Evolutionary conservation across 75 land plant species (phyloP), one percentile per base, ranked within the genome.

Genomic region (Pseudotsuga menziesii): DNA sequence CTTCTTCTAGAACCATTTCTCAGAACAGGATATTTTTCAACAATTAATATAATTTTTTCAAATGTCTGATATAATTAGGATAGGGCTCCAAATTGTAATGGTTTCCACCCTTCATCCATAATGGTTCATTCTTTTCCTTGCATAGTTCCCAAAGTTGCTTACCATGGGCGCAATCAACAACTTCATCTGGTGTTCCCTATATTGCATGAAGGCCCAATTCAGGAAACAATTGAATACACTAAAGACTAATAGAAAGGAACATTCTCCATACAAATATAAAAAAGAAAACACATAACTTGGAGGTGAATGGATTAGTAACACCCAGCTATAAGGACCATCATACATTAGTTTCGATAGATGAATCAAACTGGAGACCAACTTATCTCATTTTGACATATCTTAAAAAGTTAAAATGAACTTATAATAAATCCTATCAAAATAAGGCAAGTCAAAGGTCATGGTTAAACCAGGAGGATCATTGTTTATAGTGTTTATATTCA

Each of bases 21-120:
- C 26, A 56, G 39, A 44, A 73, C 63, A 17, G 80, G 75, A 14
- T 85, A 73, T 79, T 91, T 91, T 66, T 89, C 93, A 27, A 89
- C 71, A 14, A 83, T 85, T 57, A 76, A 80, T 56, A 92, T 85
- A 77, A 92, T 77, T 92, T 94, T 80, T 89, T 87, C 19, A 94
- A 87, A 80, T 94, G 97, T 72, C 82, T 88, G 22, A 92, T 92
- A 73, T 92, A 94, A 70, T 92, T 89, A 3, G 97, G 92, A 73
- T 85, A 92, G 55, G 88, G 89, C 78, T 94, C 97, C 82, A 94
- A 82, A 83, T 94, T 89, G 83, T 95, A 94, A 78, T 94, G 97
- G 44, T 89, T 91, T n/a, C 95, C 97, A 27, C 97, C 97, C 77
- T 92, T 88, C 25, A 94, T 70, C 97, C 97, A 94, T 58, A 94